Base-by-base conservation (phyloP, 1,284 basidiomycete species). In the Hemileia vastatrix region DNA sequence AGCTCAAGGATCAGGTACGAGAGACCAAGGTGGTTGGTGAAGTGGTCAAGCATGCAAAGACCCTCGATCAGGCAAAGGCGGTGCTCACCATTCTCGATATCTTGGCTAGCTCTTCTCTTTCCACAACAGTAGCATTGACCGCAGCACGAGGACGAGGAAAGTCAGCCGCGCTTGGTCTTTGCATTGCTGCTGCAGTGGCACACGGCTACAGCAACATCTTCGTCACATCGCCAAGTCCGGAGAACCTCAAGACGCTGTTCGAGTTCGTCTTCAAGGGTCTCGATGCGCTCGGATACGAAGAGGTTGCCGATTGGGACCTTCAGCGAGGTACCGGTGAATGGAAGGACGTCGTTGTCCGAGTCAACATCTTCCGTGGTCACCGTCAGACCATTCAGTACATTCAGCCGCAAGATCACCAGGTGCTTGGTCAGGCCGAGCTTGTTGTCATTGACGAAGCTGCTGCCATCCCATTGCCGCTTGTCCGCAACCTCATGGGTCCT, bases 151-250 rank as follows among this genome's bases (percentile, higher is more conserved):
- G 94, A 68, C 86, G 94, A 32, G 94, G 94, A 66, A 98, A 98
- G 77, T 95, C 90, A 21, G 94, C 94, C 3, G 90, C 93, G 1
- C 80, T 98, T 11, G 94, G 94, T 57, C 80, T 98, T 44, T 88
- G 90, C 0, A 90, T 98, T 63, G 88, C 93, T 4, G 88, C 91
- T 15, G 91, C 95, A 1, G 81, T 98, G 18, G 88, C 86, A 0
- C 89, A 96, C 72, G 92, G 92, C 21, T 98, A 97, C 76, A 88
- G 89, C 63, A 98, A 98, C 77, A 90, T 98, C 67, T 98, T 97
- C 75, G 91, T 98, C 54, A 98, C 94, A 3, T 93, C 88, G 73
- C 94, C 94, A 1, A 91, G 87, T 72, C 94, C 95, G 1, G 93
- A 97, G 77, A 98, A 98, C 77, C 79, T 98, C 78, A 91, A 88